Base-by-base conservation (phyloP, 306 rosid species). In the Erythrophleum fordii region DNA sequence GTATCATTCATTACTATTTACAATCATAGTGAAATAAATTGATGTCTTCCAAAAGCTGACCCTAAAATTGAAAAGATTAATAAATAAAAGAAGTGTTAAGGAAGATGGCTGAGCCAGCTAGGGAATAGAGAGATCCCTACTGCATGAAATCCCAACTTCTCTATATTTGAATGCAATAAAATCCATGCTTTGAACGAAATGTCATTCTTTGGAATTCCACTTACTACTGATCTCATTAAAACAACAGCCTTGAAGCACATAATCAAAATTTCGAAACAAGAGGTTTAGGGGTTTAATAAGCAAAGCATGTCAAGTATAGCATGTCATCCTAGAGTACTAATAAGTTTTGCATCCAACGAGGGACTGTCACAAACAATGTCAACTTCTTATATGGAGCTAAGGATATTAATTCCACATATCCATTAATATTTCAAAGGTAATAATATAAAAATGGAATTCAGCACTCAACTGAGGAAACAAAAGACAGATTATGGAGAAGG, bases 1-100 rank as follows among this genome's bases (percentile, higher is more conserved):
- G 62, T 20, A 48, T 46, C 81, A 41, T 75, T 56, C 81, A 28
- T 75, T 44, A 67, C 42, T 4, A 5, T 42, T 42, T 10, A 37
- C 46, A 29, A 51, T 16, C 37, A 48, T 23, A 67, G 58, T 35
- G 58, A 76, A 76, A 22, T 51, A 34, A 46, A 26, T 23, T 14
- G 44, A 69, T 58, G 44, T 58, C 35, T 46, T 20, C 35, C 4
- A 22, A 46, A 77, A 28, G 72, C 35, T 41, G 44, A 42, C 17
- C 69, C 55, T 14, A 48, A 48, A 16, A 17, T 18, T 52, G 8
- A 46, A 14, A 46, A 46, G 52, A 8, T 14, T 14, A 41, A 14
- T 26, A 28, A 14, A 13, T 58, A 17, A 41, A 23, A n/a, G n/a
- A 75, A 61, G 5, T 12, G 4, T 41, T 8, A 17, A 14, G 20